Evolutionary conservation across 257 asterid species (phyloP).

Genomic region (Nicotiana otophora): DNA sequence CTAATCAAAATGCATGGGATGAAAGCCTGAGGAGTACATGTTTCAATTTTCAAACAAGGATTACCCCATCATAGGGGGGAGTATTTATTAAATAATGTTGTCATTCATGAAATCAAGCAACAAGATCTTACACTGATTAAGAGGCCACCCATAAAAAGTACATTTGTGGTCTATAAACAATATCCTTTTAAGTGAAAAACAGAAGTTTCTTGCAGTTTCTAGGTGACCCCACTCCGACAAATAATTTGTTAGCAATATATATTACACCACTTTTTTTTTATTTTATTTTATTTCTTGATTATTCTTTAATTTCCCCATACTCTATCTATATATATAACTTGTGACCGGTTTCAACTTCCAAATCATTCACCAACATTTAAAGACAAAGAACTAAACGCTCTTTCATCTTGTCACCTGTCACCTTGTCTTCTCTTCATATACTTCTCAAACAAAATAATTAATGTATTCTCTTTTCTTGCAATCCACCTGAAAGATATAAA

Average conservation of each 20-base stretch:
- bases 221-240: slow-evolving; percentile 29
- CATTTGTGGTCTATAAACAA: slow-evolving; percentile 6
- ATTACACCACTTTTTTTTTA: neutral
- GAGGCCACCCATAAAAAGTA: neutral
- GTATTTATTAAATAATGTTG: neutral
- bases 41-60: neutral
- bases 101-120: neutral
- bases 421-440: neutral
- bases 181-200: slow-evolving; percentile 8
- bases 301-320: too few relatives aligned
- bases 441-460: neutral
- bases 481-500: neutral
- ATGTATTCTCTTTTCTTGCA: neutral
- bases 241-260: neutral
- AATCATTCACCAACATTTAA: neutral
- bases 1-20: too few relatives aligned
- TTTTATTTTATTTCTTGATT: neutral
- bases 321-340: neutral
- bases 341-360: neutral
- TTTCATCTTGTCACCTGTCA: neutral
- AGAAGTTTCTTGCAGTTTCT: slow-evolving; percentile 35
- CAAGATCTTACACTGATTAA: neutral
- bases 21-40: too few relatives aligned
- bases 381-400: neutral
- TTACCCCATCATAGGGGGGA: neutral